Base-by-base conservation (phyloP, 2,329 filamentous ascomycete genomes). In the Epichloe gansuensis region DNA sequence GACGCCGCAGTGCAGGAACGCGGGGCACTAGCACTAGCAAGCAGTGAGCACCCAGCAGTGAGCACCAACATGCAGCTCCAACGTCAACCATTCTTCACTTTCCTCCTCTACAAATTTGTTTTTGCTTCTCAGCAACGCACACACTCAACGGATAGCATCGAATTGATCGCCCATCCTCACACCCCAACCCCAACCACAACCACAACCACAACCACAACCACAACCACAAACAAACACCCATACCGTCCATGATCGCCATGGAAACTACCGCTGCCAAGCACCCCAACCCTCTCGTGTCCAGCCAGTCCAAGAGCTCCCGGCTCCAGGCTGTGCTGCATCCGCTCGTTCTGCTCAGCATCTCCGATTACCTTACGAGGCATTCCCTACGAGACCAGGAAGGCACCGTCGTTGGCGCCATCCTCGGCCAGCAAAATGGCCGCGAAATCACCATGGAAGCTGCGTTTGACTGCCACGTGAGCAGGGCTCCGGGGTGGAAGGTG, bases 361-460 rank as follows among this genome's bases (percentile, higher is more conserved):
- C 91, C 60, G 93, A 98, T 69, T 94, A 95, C 68, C 90, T 97
- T 67, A 95, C 91, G 54, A 82, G 93, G 55, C 91, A 95, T 68
- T 88, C 85, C 1, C 77, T 95, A 53, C 82, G 93, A 54, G 74
- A 82, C 50, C 83, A 90, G 61, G 67, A 74, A 17, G 87, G 87
- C 0, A 89, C 90, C 15, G 78, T 96, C 17, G 80, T 91, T 3
- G 93, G 93, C 53, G 90, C 86, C 50, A 76, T 98, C n/a, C 72
- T 98, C 5, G 93, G 93, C 15, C 88, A 93, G 64, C 91, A 96
- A 61, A 87, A 89, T 73, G 91, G 91, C 21, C 85, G 89, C 53
- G 84, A 91, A 62, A 85, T 96, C 61, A 95, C 88, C 9, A 83
- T 96, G 59, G 91, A 97, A 67, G 85, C 95, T 72, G 90, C 88